phyloP scores from a whole-genome alignment of 2,329 filamentous ascomycete genomes.

The Colletotrichum sp. region DNA sequence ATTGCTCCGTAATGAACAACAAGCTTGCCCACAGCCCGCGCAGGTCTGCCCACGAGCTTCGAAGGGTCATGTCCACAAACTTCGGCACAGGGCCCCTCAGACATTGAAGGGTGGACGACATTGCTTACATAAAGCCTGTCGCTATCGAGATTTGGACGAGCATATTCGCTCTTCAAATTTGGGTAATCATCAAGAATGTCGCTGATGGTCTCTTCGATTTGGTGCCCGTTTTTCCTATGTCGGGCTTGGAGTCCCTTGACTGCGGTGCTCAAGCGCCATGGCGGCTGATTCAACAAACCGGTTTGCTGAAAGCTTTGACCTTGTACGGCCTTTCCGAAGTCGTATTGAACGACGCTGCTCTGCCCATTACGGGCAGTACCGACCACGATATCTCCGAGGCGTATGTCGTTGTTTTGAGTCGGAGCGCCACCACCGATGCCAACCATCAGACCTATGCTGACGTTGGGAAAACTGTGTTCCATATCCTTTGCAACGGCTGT shows the following conservation, averaged over 20 bases:
- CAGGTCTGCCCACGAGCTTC: not conserved
- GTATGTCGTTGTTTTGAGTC: constrained; percentile 36
- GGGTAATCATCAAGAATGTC: not conserved
- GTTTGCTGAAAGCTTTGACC: constrained; percentile 16
- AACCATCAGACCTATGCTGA: constrained; percentile 36
- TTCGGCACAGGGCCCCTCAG: not conserved
- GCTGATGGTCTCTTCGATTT: constrained; percentile 6
- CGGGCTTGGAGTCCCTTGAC: constrained; percentile 8
- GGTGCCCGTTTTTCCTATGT: constrained; percentile 18
- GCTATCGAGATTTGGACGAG: not conserved
- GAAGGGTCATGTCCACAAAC: constrained; percentile 2
- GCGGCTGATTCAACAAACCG: constrained; percentile 22
- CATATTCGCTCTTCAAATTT: constrained; percentile 11
- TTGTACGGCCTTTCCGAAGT: constrained; percentile 28
- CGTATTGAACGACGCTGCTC: constrained; percentile 30
- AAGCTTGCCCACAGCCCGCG: not conserved
- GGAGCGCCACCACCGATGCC: constrained; percentile 41
- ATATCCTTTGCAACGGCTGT: constrained; percentile 30
- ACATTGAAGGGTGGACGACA: not conserved
- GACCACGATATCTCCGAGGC: constrained; percentile 24
- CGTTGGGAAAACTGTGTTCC: constrained; percentile 31
- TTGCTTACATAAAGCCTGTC: constrained; percentile 1
- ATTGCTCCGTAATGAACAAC: constrained; percentile 15
- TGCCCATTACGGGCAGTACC: not conserved
- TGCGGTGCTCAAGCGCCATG: constrained; percentile 14